phyloP scores from a whole-genome alignment of 495 filamentous ascomycete genomes.

The Penicillium malachiteum region DNA sequence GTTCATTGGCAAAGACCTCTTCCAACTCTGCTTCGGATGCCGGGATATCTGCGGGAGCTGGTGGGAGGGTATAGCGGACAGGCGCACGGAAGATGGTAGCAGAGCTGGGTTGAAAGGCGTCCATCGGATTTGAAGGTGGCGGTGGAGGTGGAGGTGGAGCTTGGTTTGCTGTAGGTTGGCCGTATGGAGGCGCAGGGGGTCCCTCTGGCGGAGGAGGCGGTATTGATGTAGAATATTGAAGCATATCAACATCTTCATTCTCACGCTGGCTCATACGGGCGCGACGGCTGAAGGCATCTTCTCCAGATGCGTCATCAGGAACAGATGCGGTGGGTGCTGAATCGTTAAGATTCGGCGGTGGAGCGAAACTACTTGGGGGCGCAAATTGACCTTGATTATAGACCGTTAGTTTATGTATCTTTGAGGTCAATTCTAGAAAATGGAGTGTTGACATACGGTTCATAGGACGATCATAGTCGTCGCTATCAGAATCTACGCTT shows the following conservation, averaged over 20 bases:
- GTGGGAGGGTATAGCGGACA: constrained; percentile 73
- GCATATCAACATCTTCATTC: constrained; percentile 10
- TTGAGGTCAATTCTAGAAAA: not conserved
- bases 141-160: constrained; percentile 35
- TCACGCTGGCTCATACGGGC: constrained; percentile 45
- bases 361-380: constrained; percentile 71
- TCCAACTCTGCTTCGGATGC: constrained; percentile 56
- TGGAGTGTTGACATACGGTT: constrained; percentile 45
- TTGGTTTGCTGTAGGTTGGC: constrained; percentile 28
- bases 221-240: constrained; percentile 15
- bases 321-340: constrained; percentile 33
- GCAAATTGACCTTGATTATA: constrained; percentile 61
- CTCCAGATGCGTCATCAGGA: constrained; percentile 60
- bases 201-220: constrained; percentile 41
- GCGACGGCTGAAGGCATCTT: constrained; percentile 70
- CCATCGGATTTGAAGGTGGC: constrained; percentile 33
- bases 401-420: not conserved
- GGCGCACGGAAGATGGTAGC: constrained; percentile 80
- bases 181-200: constrained; percentile 34
- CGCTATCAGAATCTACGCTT: constrained; percentile 58
- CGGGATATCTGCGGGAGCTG: constrained; percentile 56
- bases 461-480: constrained; percentile 50
- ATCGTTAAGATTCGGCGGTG: constrained; percentile 58
- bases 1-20: constrained; percentile 51
- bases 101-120: constrained; percentile 40